Evolutionary conservation across 2,329 filamentous ascomycete genomes (phyloP).

Genomic region (Ascochyta koolunga): DNA sequence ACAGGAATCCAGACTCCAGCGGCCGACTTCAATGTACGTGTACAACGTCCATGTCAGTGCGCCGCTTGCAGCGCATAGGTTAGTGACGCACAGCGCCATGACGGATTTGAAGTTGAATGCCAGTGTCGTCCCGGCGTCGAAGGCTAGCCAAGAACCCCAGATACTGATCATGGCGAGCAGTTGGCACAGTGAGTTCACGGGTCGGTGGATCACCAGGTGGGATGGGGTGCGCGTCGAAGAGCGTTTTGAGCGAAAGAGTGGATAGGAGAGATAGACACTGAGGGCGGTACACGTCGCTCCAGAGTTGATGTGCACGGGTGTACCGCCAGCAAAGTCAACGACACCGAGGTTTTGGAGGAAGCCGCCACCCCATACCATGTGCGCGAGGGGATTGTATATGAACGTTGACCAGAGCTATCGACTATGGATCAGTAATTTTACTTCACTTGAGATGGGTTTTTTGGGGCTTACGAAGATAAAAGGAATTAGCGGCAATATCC

Average conservation of each 20-base stretch:
- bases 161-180: conserved; percentile 57
- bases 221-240: conserved; percentile 54
- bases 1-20: conserved; percentile 57
- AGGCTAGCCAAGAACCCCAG: conserved; percentile 60
- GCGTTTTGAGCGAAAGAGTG: conserved; percentile 54
- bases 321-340: conserved; percentile 56
- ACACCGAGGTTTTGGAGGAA: conserved; percentile 54
- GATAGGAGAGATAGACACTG: conserved; percentile 59
- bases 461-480: conserved; percentile 52
- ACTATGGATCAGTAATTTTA: background rate
- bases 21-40: conserved; percentile 51
- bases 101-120: conserved; percentile 58
- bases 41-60: conserved; percentile 56
- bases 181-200: conserved; percentile 57
- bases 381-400: conserved; percentile 55
- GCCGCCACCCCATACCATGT: conserved; percentile 58
- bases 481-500: conserved; percentile 54
- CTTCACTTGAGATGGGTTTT: background rate
- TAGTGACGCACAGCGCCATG: conserved; percentile 58
- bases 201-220: conserved; percentile 55
- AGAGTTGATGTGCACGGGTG: conserved; percentile 42
- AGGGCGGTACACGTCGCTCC: conserved; percentile 54
- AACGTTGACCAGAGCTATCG: conserved; percentile 57
- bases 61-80: conserved; percentile 56
- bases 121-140: conserved; percentile 58